Evolutionary conservation across 2,329 filamentous ascomycete species (phyloP).

Genomic region (Arthrobotrys musiformis): DNA sequence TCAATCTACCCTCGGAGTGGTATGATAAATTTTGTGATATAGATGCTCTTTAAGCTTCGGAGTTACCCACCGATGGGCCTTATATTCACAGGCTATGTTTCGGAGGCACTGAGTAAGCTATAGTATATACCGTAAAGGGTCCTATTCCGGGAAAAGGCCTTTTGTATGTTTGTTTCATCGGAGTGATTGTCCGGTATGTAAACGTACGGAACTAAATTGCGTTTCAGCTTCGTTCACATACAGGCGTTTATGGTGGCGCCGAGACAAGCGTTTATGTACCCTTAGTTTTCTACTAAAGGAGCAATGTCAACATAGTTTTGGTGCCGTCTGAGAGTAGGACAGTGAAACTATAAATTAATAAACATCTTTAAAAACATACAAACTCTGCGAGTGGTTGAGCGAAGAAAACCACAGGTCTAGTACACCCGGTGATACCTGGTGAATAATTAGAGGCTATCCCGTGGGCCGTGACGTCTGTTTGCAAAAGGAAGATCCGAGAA

Average conservation of each 20-base stretch:
- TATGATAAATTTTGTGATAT: slow-evolving; percentile 12
- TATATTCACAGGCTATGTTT: slow-evolving; percentile 1
- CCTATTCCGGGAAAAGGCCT: no score
- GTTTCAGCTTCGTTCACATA: not conserved
- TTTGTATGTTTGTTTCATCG: not conserved
- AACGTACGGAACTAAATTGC: not conserved
- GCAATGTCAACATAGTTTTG: not conserved
- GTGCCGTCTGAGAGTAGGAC: not conserved
- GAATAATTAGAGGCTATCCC: not conserved
- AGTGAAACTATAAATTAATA: not conserved
- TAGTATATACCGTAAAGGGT: not conserved
- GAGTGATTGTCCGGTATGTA: not conserved
- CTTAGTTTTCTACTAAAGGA: no score
- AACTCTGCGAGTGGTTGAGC: not conserved
- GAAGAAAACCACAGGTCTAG: not conserved
- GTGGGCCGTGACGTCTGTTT: no score
- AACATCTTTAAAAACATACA: not conserved
- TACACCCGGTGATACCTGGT: not conserved
- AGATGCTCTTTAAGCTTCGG: not conserved
- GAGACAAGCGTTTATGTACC: no score
- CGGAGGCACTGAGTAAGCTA: not conserved
- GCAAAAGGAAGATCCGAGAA: not conserved
- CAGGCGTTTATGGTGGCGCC: no score
- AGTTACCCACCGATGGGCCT: not conserved
- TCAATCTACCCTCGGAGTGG: not conserved